These are phyloP conservation scores for Pseudonitzschia multistriata DNA, from an alignment of 108 stramenopile genomes.

Conservation along the genomic window DNA sequence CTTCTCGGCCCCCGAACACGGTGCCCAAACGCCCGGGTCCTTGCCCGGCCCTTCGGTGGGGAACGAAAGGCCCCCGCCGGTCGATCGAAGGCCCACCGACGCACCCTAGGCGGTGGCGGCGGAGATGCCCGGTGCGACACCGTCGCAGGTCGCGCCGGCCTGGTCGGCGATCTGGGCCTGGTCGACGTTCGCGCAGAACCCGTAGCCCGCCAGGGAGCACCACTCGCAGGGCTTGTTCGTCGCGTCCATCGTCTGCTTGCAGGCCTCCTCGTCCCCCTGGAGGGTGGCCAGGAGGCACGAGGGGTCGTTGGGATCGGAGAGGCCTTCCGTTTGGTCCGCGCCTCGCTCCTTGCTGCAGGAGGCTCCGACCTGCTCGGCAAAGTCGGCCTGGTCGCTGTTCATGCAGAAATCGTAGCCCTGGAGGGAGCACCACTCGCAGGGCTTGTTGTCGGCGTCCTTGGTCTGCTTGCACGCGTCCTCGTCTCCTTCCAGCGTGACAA, in stretches of 20 bases:
- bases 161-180: slow-evolving; percentile 35
- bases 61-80: too few species aligned
- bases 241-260: slow-evolving; percentile 34
- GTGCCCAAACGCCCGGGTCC: too few species aligned
- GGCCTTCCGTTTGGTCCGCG: neutral
- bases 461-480: slow-evolving; percentile 9
- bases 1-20: too few species aligned
- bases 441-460: slow-evolving; percentile 26
- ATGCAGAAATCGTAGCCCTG: slow-evolving; percentile 17
- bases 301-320: slow-evolving; percentile 28
- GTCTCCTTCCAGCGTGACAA: slow-evolving; percentile 15
- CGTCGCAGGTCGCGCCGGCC: slow-evolving; percentile 23
- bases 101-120: too few species aligned
- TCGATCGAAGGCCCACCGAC: too few species aligned
- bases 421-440: slow-evolving; percentile 28
- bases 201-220: slow-evolving; percentile 19
- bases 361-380: slow-evolving; percentile 28
- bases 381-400: slow-evolving; percentile 23
- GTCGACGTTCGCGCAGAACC: slow-evolving; percentile 28
- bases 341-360: slow-evolving; percentile 7
- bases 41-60: too few species aligned
- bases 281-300: slow-evolving; percentile 31
- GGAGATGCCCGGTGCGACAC: too few species aligned
- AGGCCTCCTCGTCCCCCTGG: slow-evolving; percentile 18
- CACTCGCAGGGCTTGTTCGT: slow-evolving; percentile 44